Conservation (phyloP, 371 early-diverging fungal genomes). For the Mortierella sp. region DNA sequence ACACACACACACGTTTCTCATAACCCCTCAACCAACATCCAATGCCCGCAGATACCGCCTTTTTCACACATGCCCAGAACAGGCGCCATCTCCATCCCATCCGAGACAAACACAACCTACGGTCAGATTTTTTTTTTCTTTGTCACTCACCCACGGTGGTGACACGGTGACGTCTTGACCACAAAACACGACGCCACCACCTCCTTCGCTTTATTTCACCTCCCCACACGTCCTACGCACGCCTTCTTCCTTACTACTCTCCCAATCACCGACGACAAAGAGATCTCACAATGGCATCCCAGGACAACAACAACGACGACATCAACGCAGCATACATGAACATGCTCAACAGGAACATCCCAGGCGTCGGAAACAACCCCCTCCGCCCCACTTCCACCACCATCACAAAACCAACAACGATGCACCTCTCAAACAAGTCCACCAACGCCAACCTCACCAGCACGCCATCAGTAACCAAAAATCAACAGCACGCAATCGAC, state of each 20-base stretch:
- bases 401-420: background rate
- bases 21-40: too few species aligned
- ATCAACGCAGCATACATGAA: constrained; percentile 45
- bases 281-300: constrained; percentile 21
- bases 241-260: background rate
- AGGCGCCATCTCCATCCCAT: too few species aligned
- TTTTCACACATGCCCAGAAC: too few species aligned
- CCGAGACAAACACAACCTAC: too few species aligned
- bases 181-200: background rate
- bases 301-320: background rate
- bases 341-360: constrained; percentile 46
- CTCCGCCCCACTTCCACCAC: background rate
- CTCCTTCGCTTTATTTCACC: background rate
- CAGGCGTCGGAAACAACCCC: constrained; percentile 40
- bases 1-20: too few species aligned
- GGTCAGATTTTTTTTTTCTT: background rate
- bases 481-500: constrained; percentile 28
- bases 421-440: constrained; percentile 14
- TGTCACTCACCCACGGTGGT: background rate
- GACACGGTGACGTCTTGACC: constrained; percentile 1
- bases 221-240: too few species aligned
- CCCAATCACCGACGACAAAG: background rate
- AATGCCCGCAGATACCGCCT: too few species aligned
- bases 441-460: background rate
- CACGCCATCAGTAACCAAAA: background rate